Evolutionary conservation across 257 asterid genomes (phyloP).

Genomic region (Handroanthus guayacan): DNA sequence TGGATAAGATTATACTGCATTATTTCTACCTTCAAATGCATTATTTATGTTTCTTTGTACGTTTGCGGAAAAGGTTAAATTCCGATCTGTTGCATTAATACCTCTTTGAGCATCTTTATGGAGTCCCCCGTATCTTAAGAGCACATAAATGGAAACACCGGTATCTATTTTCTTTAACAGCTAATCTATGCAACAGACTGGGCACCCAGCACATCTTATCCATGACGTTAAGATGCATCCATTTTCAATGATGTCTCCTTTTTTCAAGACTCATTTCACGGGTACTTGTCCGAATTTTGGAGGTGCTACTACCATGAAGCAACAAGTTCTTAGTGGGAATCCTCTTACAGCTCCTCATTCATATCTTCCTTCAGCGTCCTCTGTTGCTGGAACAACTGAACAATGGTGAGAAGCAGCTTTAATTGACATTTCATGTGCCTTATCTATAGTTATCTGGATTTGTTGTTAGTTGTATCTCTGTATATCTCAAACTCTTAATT

Average conservation of each 20-base stretch:
- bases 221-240: constrained; percentile 47
- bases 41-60: neutral
- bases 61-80: neutral
- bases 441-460: constrained; percentile 11
- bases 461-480: neutral
- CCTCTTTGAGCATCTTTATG: constrained; percentile 9
- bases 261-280: constrained; percentile 45
- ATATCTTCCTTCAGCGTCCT: constrained; percentile 40
- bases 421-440: neutral
- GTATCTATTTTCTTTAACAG: constrained; percentile 33
- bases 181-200: constrained; percentile 39
- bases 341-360: constrained; percentile 47
- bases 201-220: constrained; percentile 33
- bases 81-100: neutral
- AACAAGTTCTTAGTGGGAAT: constrained; percentile 57
- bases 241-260: constrained; percentile 40
- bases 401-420: constrained; percentile 51
- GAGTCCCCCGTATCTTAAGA: neutral
- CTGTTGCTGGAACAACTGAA: constrained; percentile 54
- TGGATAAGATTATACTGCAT: neutral
- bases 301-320: constrained; percentile 38
- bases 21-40: neutral
- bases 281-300: constrained; percentile 46
- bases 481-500: constrained; percentile 2
- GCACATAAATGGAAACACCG: constrained; percentile 1